A percentile compares a stretch with the other conserved stretches of the same genome.
These are phyloP conservation scores for Vararia minispora DNA, from an alignment of 768 basidiomycete genomes.

Conservation along the genomic window DNA sequence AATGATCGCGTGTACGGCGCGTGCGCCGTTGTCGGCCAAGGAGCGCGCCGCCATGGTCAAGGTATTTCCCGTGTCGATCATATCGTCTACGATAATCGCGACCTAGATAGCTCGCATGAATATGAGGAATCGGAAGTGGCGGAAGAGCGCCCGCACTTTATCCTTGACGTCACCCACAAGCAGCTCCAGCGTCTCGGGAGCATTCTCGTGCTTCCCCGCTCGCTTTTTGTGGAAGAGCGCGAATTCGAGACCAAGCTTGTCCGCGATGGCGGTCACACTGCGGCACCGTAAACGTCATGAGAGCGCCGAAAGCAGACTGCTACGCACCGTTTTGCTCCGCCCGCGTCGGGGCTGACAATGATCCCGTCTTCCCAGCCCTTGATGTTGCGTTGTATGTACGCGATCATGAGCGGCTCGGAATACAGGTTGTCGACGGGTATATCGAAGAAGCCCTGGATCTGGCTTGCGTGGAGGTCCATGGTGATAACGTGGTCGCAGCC, in stretches of 20 bases:
- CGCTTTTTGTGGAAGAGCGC: conserved; percentile 92
- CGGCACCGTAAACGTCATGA: not conserved
- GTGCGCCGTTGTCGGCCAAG: conserved; percentile 85
- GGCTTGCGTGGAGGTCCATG: conserved; percentile 97
- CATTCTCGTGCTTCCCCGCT: conserved; percentile 49
- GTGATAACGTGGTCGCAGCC: conserved; percentile 99
- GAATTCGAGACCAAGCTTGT: conserved; percentile 91
- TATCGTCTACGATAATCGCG: conserved; percentile 95
- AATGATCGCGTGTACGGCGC: conserved; percentile 74
- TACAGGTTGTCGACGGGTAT: conserved; percentile 97
- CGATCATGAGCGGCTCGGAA: conserved; percentile 90
- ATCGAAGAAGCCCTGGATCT: conserved; percentile 99
- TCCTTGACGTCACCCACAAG: conserved; percentile 90
- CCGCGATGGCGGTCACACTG: conserved; percentile 90
- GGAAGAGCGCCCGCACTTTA: conserved; percentile 40
- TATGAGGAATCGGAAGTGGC: not conserved
- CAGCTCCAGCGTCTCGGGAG: conserved; percentile 80
- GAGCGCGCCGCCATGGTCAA: conserved; percentile 74
- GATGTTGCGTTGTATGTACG: conserved; percentile 84
- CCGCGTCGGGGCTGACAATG: conserved; percentile 95
- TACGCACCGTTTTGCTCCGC: conserved; percentile 92
- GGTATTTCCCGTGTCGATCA: conserved; percentile 96
- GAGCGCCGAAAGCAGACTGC: conserved; percentile 1
- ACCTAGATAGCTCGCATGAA: conserved; percentile 33
- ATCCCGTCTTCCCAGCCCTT: conserved; percentile 80